These are phyloP conservation scores for Phialocephala sp. DNA, from an alignment of 2,329 filamentous ascomycete genomes.

Conservation along the genomic window DNA sequence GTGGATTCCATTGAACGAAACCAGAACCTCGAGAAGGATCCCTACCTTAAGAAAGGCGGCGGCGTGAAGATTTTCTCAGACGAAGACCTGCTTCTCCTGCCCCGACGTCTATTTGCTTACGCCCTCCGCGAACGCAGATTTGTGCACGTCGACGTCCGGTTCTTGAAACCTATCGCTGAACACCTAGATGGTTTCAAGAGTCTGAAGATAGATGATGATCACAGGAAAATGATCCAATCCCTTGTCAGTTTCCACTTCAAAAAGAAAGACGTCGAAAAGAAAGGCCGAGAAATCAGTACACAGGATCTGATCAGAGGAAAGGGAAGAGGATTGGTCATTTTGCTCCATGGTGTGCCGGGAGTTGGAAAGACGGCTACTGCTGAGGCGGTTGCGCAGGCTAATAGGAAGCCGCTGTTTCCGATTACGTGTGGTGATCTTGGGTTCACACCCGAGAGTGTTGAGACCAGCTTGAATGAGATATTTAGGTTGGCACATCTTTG, in stretches of 20 bases:
- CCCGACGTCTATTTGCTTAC: slow-evolving; percentile 49
- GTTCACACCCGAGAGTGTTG: slow-evolving; percentile 66
- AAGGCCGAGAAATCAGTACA: background rate
- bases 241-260: slow-evolving; percentile 19
- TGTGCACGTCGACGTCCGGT: slow-evolving; percentile 25
- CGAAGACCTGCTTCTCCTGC: slow-evolving; percentile 52
- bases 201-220: slow-evolving; percentile 34
- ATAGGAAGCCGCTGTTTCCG: slow-evolving; percentile 54
- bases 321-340: slow-evolving; percentile 54
- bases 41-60: slow-evolving; percentile 2
- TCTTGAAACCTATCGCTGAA: slow-evolving; percentile 33
- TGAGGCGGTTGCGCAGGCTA: slow-evolving; percentile 60
- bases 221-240: slow-evolving; percentile 36
- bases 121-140: slow-evolving; percentile 39
- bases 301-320: slow-evolving; percentile 56
- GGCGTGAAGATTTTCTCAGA: slow-evolving; percentile 49
- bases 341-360: slow-evolving; percentile 54
- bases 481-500: slow-evolving; percentile 75
- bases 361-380: slow-evolving; percentile 57
- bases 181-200: slow-evolving; percentile 49
- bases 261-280: slow-evolving; percentile 17
- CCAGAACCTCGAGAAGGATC: background rate
- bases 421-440: slow-evolving; percentile 72
- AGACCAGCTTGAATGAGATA: slow-evolving; percentile 68
- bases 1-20: slow-evolving; percentile 1